Evolutionary conservation across 2,329 filamentous ascomycete genomes (phyloP).

Genomic region (Alternaria dauci): DNA sequence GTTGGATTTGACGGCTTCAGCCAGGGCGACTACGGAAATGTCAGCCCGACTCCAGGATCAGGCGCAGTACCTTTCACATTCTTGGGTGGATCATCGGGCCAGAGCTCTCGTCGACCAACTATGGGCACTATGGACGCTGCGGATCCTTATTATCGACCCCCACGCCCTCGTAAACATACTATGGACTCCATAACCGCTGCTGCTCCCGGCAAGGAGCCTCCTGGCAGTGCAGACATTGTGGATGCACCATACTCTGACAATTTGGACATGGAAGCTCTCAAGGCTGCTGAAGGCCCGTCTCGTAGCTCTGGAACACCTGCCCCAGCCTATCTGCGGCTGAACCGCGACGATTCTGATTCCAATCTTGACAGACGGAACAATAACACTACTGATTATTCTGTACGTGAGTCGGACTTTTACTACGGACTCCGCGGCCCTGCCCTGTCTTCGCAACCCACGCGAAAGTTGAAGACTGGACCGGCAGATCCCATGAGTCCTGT

Average conservation of each 20-base stretch:
- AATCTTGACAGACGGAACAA: conserved; percentile 64
- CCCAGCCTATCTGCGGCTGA: conserved; percentile 63
- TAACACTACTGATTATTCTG: conserved; percentile 79
- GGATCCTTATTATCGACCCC: conserved; percentile 90
- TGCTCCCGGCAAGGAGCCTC: conserved; percentile 55
- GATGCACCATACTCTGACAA: conserved; percentile 57
- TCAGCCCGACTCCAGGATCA: conserved; percentile 74
- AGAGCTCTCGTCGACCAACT: conserved; percentile 53
- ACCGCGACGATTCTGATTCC: conserved; percentile 61
- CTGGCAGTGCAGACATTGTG: conserved; percentile 57
- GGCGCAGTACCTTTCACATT: conserved; percentile 78
- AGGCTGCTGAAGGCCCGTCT: conserved; percentile 47
- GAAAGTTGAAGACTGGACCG: conserved; percentile 90
- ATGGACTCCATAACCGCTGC: conserved; percentile 62
- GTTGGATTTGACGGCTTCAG: conserved; percentile 63
- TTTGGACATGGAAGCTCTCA: conserved; percentile 42
- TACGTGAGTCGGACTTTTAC: conserved; percentile 95
- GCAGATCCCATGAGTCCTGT: conserved; percentile 93
- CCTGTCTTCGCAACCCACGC: conserved; percentile 78
- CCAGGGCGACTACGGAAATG: conserved; percentile 65
- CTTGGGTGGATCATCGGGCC: conserved; percentile 57
- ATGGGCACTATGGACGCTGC: conserved; percentile 51
- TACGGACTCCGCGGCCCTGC: conserved; percentile 91
- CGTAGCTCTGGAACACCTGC: conserved; percentile 42
- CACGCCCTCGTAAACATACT: conserved; percentile 70